Percentiles rank a stretch among this genome's conserved stretches.
These are phyloP conservation scores for Ceriops zippeliana DNA, from an alignment of 345 rosid genomes.

Conservation along the genomic window DNA sequence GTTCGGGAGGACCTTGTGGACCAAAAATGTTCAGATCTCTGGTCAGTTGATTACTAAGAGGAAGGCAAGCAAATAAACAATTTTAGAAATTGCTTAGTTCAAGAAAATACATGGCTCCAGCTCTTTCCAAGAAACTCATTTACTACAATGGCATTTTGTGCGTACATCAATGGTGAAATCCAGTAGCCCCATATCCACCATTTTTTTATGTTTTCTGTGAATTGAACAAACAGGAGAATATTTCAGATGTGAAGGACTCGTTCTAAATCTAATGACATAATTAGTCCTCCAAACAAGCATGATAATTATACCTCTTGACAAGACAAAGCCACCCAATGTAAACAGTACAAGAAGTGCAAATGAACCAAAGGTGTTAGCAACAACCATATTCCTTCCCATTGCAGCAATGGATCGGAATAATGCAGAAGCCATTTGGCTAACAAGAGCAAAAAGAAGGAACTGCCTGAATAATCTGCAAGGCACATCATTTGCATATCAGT, in stretches of 20 bases:
- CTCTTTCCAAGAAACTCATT: constrained; percentile 73
- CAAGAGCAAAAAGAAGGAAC: constrained; percentile 44
- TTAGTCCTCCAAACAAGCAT: background rate
- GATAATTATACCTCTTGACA: constrained; percentile 45
- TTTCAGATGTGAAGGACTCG: background rate
- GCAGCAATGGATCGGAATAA: constrained; percentile 59
- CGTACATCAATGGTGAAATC: constrained; percentile 80
- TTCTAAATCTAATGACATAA: background rate
- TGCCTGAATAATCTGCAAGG: constrained; percentile 60
- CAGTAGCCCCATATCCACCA: constrained; percentile 97
- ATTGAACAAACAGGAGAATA: background rate
- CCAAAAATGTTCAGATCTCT: background rate
- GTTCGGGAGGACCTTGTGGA: constrained; percentile 20
- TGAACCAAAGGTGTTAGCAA: constrained; percentile 63
- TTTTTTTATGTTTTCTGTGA: constrained; percentile 58
- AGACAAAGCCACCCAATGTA: constrained; percentile 61
- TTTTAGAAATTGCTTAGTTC: background rate
- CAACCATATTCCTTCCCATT: constrained; percentile 54
- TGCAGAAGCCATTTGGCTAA: constrained; percentile 64
- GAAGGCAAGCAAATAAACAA: background rate
- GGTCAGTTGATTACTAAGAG: background rate
- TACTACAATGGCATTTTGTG: constrained; percentile 57
- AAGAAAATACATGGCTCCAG: constrained; percentile 42
- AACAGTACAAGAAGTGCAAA: constrained; percentile 51
- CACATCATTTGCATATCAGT: background rate